A percentile compares a stretch with the other conserved stretches of the same genome.
These are phyloP conservation scores for Mortierella polycephala DNA, from an alignment of 371 early-diverging fungal species.

Conservation along the genomic window DNA sequence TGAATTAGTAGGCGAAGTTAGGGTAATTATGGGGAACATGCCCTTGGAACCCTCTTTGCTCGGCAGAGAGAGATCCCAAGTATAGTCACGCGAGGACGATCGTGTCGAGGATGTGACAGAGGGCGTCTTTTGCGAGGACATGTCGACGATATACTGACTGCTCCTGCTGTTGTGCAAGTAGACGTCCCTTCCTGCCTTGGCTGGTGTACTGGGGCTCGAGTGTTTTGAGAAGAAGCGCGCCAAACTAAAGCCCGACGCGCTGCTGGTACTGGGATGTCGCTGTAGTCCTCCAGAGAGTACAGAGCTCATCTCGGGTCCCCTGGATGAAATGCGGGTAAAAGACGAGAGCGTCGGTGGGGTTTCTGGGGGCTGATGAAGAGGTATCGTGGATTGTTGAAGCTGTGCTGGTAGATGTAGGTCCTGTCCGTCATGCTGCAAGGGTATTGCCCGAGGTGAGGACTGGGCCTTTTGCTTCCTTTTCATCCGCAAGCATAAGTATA, in stretches of 20 bases:
- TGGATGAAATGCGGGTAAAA: conserved; percentile 28
- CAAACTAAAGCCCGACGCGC: conserved; percentile 14
- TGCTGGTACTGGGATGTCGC: neutral
- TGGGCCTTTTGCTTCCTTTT: neutral
- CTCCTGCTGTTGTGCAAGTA: neutral
- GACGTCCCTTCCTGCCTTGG: neutral
- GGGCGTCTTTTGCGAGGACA: conserved; percentile 16
- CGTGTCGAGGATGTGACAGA: conserved; percentile 22
- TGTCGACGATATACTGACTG: neutral
- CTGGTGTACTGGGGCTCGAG: neutral
- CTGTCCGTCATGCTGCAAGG: no score
- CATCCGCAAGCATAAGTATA: neutral
- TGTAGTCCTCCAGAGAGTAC: neutral
- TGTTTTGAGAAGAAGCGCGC: conserved; percentile 26
- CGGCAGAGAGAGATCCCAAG: conserved; percentile 7
- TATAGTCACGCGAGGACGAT: conserved; percentile 12
- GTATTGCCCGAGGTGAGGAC: no score
- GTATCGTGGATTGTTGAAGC: conserved; percentile 1
- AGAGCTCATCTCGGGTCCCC: conserved; percentile 21
- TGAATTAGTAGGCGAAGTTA: conserved; percentile 46
- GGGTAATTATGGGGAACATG: conserved; percentile 37
- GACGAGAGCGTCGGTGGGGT: conserved; percentile 27
- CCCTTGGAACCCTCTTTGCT: conserved; percentile 19
- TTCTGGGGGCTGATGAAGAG: conserved; percentile 15
- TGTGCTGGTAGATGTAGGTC: neutral